These are phyloP conservation scores for Saccharomycopsis sp. DNA, from an alignment of 805 yeast species.

Conservation along the genomic window DNA sequence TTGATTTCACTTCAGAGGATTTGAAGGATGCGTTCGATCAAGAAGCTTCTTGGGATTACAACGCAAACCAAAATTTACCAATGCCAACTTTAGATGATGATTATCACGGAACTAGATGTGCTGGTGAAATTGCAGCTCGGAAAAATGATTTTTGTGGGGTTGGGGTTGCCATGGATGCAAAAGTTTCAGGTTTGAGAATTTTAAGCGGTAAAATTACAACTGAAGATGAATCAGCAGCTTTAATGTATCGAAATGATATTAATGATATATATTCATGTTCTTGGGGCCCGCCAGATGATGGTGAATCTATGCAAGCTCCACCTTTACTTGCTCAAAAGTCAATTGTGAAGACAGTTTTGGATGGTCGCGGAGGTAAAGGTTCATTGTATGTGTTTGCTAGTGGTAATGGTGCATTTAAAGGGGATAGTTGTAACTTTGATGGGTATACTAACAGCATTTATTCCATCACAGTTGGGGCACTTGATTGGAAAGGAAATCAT, in stretches of 20 bases:
- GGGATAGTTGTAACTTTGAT: conserved; percentile 92
- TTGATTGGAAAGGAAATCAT: conserved; percentile 79
- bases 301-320: conserved; percentile 80
- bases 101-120: conserved; percentile 95
- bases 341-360: conserved; percentile 71
- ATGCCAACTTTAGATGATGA: conserved; percentile 77
- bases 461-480: conserved; percentile 90
- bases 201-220: conserved; percentile 72
- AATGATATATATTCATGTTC: conserved; percentile 96
- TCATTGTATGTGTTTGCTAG: conserved; percentile 90
- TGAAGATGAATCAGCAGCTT: conserved; percentile 87
- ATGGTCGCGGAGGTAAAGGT: conserved; percentile 78
- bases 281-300: conserved; percentile 98
- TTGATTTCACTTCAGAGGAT: conserved; percentile 77
- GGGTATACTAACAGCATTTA: conserved; percentile 95
- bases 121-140: conserved; percentile 92
- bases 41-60: conserved; percentile 92
- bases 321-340: conserved; percentile 73
- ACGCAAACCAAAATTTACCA: conserved; percentile 67
- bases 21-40: conserved; percentile 58
- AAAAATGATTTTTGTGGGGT: conserved; percentile 86
- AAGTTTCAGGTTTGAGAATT: conserved; percentile 86
- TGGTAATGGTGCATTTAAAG: conserved; percentile 82
- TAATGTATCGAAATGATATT: conserved; percentile 69
- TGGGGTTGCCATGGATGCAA: conserved; percentile 87